Evolutionary conservation across 805 yeast genomes (phyloP), one percentile per base, ranked within the genome.

Genomic region (Myxozyma mucilagina): DNA sequence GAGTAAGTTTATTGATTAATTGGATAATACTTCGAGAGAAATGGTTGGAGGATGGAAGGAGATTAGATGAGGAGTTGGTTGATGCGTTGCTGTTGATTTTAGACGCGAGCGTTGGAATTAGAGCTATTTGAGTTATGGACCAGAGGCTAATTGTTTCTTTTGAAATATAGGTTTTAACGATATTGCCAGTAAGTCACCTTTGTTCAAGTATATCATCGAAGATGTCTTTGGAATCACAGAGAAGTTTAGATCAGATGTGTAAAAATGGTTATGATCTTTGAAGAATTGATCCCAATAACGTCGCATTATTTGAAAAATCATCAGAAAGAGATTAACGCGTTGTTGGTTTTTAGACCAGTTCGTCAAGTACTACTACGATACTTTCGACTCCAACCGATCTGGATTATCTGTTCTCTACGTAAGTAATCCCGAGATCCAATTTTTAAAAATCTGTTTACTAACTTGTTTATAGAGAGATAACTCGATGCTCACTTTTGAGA

Each of bases 401-500:
- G 94, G 89, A 76, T 84, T 93, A 74, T 96, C 96, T 69, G 87
- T 89, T 80, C 84, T 93, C 72, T 93, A 93, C 86, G 84, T 81
- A 75, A 20, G 67, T 20, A 11, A 14, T 50, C 13, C 9, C 47
- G 18, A 13, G 14, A 18, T 41, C 16, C 18, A 3, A 16, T 4
- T 7, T 7, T 8, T 42, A 8, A n/a, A 3, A 2, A 24, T 6
- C 7, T 20, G 44, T 13, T n/a, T 11, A 39, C 8, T 8, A 11
- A 8, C 18, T 36, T 31, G 1, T 14, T 32, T 4, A 38, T 50
- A 80, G 84, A 89, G 99, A 75, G 97, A 90, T 64, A 92, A 89
- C 75, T 91, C 97, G 34, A 94, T 94, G 99, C 82, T 94, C 78
- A 94, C 99, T 51, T 94, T 94, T 71, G 99, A 94, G 79, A 86